Evolutionary conservation across 345 rosid genomes (phyloP), one percentile per base, ranked within the genome.

Genomic region (Laguncularia racemosa): DNA sequence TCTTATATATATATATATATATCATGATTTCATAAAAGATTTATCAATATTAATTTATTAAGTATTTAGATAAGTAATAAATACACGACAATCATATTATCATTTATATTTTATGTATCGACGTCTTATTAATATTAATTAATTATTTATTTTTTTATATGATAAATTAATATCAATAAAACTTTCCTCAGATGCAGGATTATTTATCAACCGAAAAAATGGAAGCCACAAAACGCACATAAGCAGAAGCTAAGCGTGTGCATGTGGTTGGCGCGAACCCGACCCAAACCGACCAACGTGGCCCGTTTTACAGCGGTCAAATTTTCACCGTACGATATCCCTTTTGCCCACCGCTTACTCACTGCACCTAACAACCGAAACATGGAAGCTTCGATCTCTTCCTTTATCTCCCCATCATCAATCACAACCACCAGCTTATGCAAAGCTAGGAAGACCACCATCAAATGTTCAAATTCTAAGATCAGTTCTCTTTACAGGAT

Each of bases 261-360:
- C 48, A 18, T 62, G 74, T 73, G 81, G 84, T 59, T 67, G 74
- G 76, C 73, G 73, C 59, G 69, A 56, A 67, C 67, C 73, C 72
- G 67, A 58, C 71, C 56, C 65, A 40, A 60, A 10, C 43, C 9
- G 0, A 50, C 67, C 65, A 56, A 75, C 78, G 78, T 75, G 81
- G 81, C 65, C 71, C 55, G 46, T 49, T 73, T 66, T 57, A 59
- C 60, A 75, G 20, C 59, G 40, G 59, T 48, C 67, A 9, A 19
- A 0, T 26, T 14, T 46, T 47, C 48, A 3, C 26, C 2, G 1
- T 50, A 21, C 8, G 15, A 16, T 19, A 9, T 38, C 14, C 33
- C 9, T 2, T 10, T 9, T 6, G 16, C 57, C 14, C 3, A n/a
- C 4, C 28, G 3, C 16, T 43, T 16, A 23, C 28, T 53, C n/a